A percentile compares a stretch with the other conserved stretches of the same genome.
phyloP scores from a whole-genome alignment of 805 yeast species.

The Wickerhamomyces strasburgensis region DNA sequence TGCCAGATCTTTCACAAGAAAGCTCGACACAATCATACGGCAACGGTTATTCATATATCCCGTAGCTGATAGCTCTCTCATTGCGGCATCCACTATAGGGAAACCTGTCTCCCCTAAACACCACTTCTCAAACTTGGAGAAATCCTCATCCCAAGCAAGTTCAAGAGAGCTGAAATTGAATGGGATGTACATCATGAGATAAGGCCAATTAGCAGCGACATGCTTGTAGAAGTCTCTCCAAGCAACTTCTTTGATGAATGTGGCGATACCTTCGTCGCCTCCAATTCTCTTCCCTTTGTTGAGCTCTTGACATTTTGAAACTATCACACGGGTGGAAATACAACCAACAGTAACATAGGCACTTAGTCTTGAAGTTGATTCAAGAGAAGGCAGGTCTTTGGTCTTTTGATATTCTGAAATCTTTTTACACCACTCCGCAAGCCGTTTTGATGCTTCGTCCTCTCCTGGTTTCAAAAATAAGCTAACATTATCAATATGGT shows the following conservation, averaged over 20 bases:
- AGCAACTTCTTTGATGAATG: slow-evolving; percentile 50
- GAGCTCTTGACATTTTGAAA: slow-evolving; percentile 28
- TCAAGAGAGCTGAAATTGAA: slow-evolving; percentile 39
- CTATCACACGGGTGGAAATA: slow-evolving; percentile 37
- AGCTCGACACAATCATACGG: slow-evolving; percentile 50
- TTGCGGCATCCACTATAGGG: slow-evolving; percentile 55
- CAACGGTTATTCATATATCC: slow-evolving; percentile 52
- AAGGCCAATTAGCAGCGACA: slow-evolving; percentile 45
- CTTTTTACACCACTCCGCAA: slow-evolving; percentile 14
- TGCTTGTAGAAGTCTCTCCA: slow-evolving; percentile 57
- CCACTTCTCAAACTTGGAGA: slow-evolving; percentile 42
- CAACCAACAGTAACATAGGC: slow-evolving; percentile 43
- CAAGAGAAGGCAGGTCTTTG: slow-evolving; percentile 20
- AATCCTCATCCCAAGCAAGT: slow-evolving; percentile 39
- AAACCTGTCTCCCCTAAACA: slow-evolving; percentile 49
- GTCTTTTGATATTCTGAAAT: slow-evolving; percentile 10
- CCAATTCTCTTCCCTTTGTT: slow-evolving; percentile 23
- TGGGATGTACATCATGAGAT: slow-evolving; percentile 44
- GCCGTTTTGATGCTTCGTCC: slow-evolving; percentile 17
- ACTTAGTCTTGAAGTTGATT: slow-evolving; percentile 39
- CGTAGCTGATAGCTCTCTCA: slow-evolving; percentile 46
- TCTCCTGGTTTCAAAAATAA: slow-evolving; percentile 18
- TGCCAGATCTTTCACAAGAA: slow-evolving; percentile 43
- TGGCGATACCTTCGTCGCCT: slow-evolving; percentile 33
- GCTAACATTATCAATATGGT: slow-evolving; percentile 12